phyloP scores from a whole-genome alignment of 345 rosid species.

The Durio zibethinus region DNA sequence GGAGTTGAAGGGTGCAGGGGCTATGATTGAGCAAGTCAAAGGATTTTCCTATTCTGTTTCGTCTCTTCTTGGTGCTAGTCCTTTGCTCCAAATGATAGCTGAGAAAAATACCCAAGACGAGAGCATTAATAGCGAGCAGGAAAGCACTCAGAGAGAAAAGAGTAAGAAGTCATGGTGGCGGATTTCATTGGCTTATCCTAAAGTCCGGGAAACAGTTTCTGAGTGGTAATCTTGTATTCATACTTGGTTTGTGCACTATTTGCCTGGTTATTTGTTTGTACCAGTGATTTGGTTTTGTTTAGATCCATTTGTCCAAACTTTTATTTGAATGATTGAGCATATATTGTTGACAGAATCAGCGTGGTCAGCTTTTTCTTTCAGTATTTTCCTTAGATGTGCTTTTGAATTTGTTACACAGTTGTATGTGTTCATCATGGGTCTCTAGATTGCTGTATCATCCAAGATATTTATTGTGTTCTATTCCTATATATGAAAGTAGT shows the following conservation, averaged over 20 bases:
- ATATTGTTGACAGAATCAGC: neutral
- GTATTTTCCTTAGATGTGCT: neutral
- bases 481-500: neutral
- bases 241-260: neutral
- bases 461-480: conserved; percentile 1
- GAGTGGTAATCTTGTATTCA: conserved; percentile 38
- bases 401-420: neutral
- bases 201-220: conserved; percentile 48
- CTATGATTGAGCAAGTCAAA: conserved; percentile 96
- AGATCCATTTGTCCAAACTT: neutral
- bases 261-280: neutral
- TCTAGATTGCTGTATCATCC: neutral
- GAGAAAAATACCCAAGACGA: conserved; percentile 38
- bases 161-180: conserved; percentile 72
- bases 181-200: conserved; percentile 82
- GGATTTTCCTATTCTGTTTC: conserved; percentile 81
- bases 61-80: conserved; percentile 79
- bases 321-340: neutral
- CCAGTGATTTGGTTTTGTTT: neutral
- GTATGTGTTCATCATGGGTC: neutral
- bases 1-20: conserved; percentile 72
- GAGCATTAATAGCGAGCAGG: conserved; percentile 18
- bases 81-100: conserved; percentile 62
- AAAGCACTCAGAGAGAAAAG: conserved; percentile 37
- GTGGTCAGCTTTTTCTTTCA: neutral